Percentiles rank a stretch among this genome's conserved stretches.
Evolutionary conservation across 495 filamentous ascomycete genomes (phyloP).

Genomic region (Letharia columbiana): DNA sequence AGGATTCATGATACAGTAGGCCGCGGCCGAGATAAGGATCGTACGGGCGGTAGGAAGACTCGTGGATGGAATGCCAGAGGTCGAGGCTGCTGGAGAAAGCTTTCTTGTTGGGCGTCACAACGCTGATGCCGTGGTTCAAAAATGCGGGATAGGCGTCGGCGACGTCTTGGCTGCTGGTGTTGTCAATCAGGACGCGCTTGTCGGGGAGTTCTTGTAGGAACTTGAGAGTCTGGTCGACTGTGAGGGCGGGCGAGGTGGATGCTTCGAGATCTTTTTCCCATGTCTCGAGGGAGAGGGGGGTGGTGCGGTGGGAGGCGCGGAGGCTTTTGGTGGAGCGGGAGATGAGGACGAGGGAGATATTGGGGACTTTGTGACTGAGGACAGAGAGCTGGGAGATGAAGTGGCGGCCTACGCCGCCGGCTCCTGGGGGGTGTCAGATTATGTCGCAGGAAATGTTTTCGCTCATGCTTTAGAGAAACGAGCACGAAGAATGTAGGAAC

Average conservation of each 20-base stretch:
- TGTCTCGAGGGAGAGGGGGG: constrained; percentile 28
- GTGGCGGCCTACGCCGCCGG: constrained; percentile 83
- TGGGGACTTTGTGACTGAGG: constrained; percentile 45
- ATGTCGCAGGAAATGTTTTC: neutral
- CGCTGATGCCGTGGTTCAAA: constrained; percentile 67
- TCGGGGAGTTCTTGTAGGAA: constrained; percentile 64
- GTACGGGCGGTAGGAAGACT: constrained; percentile 39
- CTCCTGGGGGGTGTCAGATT: constrained; percentile 45
- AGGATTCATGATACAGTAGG: constrained; percentile 85
- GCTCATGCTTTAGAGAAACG: neutral
- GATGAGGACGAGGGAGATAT: constrained; percentile 67
- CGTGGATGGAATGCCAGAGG: constrained; percentile 77
- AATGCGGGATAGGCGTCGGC: constrained; percentile 71
- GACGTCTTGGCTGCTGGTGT: constrained; percentile 77
- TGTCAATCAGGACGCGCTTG: constrained; percentile 77
- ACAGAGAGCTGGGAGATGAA: constrained; percentile 76
- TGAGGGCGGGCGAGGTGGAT: constrained; percentile 48
- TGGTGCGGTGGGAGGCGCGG: constrained; percentile 48
- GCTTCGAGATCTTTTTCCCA: constrained; percentile 36
- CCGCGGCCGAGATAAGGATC: constrained; percentile 46
- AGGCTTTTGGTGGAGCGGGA: constrained; percentile 72
- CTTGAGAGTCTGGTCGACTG: constrained; percentile 57
- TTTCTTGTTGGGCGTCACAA: constrained; percentile 98
- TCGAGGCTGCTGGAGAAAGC: constrained; percentile 70
- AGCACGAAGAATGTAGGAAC: neutral